Percentiles rank a stretch among this genome's conserved stretches.
Conservation (phyloP, 164 flowering plant species). For the Magnolia kwangsiensis region DNA sequence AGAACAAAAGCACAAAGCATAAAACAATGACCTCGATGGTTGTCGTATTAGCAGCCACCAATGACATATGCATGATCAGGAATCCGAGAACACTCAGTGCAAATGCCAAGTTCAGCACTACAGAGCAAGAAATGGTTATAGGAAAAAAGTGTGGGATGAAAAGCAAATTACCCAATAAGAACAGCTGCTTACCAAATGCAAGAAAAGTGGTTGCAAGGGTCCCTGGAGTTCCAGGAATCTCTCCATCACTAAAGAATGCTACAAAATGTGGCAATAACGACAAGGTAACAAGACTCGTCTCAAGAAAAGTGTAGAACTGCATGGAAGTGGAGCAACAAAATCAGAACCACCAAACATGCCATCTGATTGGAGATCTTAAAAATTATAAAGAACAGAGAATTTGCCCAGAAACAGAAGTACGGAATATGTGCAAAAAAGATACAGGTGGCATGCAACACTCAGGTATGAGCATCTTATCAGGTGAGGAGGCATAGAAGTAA, state of each 20-base stretch:
- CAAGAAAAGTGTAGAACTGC: slow-evolving; percentile 98
- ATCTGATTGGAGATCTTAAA: neutral
- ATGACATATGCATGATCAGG: slow-evolving; percentile 89
- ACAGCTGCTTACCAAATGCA: slow-evolving; percentile 62
- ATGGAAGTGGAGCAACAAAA: slow-evolving; percentile 8
- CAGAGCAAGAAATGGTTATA: slow-evolving; percentile 8
- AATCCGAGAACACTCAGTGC: slow-evolving; percentile 92
- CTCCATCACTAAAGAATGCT: slow-evolving; percentile 88
- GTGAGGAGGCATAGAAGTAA: neutral
- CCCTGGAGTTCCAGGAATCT: slow-evolving; percentile 91
- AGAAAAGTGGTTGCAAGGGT: slow-evolving; percentile 95
- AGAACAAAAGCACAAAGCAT: neutral
- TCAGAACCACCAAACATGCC: neutral
- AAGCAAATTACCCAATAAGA: neutral
- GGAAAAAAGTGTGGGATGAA: neutral
- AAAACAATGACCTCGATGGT: slow-evolving; percentile 80
- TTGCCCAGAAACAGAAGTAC: neutral
- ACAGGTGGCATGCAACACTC: neutral
- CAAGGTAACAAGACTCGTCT: slow-evolving; percentile 81
- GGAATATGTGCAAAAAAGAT: neutral
- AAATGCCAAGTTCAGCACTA: slow-evolving; percentile 94
- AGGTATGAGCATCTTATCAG: neutral
- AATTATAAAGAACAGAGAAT: neutral
- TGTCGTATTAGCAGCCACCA: slow-evolving; percentile 86
- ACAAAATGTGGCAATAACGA: slow-evolving; percentile 82